These are phyloP conservation scores for Rosellinia necatrix DNA, from an alignment of 2,329 filamentous ascomycete genomes.

Conservation along the genomic window DNA sequence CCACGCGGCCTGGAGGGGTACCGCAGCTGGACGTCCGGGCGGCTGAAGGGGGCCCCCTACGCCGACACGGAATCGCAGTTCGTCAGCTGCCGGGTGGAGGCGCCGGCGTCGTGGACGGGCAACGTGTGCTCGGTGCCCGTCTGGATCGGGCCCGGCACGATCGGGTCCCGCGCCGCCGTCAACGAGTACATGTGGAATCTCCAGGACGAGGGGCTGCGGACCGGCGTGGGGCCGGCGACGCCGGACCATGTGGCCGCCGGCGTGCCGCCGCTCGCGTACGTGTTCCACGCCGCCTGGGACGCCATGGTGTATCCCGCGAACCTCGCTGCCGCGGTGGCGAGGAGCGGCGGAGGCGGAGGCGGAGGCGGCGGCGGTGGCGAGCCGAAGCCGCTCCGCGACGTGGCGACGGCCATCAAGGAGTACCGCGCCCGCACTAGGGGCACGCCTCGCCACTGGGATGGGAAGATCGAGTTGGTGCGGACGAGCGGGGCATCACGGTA, in stretches of 20 bases:
- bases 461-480: conserved; percentile 38
- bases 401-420: conserved; percentile 38
- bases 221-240: conserved; percentile 50
- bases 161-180: conserved; percentile 45
- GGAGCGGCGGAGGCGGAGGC: too few species aligned
- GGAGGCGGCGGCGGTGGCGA: too few species aligned
- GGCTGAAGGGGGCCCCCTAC: conserved; percentile 36
- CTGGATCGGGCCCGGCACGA: conserved; percentile 52
- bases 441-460: conserved; percentile 38
- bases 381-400: conserved; percentile 33
- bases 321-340: conserved; percentile 25
- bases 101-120: conserved; percentile 37
- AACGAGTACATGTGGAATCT: conserved; percentile 55
- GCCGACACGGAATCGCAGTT: conserved; percentile 36
- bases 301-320: conserved; percentile 48
- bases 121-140: conserved; percentile 43
- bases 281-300: conserved; percentile 60
- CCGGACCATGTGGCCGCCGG: conserved; percentile 56
- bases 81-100: conserved; percentile 33
- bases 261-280: conserved; percentile 49
- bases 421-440: conserved; percentile 36
- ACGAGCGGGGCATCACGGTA: conserved; percentile 25
- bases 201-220: conserved; percentile 43
- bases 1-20: conserved; percentile 21
- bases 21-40: conserved; percentile 37